Base-by-base conservation (phyloP, 352 stramenopile species). In the Phytopythium sindhum region DNA sequence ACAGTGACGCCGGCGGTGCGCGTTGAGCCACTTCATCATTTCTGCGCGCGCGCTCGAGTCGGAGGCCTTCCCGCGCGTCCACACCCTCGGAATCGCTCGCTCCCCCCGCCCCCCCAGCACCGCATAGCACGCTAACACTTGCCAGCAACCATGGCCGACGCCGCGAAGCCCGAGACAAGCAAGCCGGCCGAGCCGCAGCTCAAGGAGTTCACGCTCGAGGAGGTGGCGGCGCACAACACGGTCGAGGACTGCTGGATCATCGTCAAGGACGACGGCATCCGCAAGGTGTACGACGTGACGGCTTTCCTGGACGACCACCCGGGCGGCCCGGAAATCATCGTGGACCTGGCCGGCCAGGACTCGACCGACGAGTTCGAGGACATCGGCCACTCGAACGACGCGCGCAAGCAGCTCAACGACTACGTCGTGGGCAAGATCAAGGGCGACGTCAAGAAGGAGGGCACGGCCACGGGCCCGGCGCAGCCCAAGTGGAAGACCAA, bases 231-330 rank as follows among this genome's bases (percentile, higher is more conserved):
- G 66, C 88, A 96, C 72, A 90, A 88, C 57, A 84, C 73, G 29
- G 82, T 69, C 17, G 72, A 89, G 64, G 87, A 96, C 70, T 93
- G 84, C 79, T 96, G 87, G 87, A 84, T 96, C 71, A 83, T 96
- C 69, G 81, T 95, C 64, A 72, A 78, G 39, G 73, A 84, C 7
- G 73, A 86, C 14, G 87, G 87, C 55, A 57, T 86, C 15, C 78
- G 78, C 67, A 97, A 98, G 77, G 96, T 99, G 26, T 99, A 99
- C 76, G 95, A 99, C 74, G 93, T 99, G 39, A 98, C 96, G 24
- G 86, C 88, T 57, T 99, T 99, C 82, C 81, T 99, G 57, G 96
- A 99, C 69, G 96, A 99, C 75, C 97, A 99, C 80, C 97, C 97
- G n/a, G 97, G 97, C 73, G 97, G 97, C 57, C 91, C 97, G 11